A percentile compares a stretch with the other conserved stretches of the same genome.
Evolutionary conservation across 352 stramenopile species (phyloP).

Genomic region (Phytophthora pini): DNA sequence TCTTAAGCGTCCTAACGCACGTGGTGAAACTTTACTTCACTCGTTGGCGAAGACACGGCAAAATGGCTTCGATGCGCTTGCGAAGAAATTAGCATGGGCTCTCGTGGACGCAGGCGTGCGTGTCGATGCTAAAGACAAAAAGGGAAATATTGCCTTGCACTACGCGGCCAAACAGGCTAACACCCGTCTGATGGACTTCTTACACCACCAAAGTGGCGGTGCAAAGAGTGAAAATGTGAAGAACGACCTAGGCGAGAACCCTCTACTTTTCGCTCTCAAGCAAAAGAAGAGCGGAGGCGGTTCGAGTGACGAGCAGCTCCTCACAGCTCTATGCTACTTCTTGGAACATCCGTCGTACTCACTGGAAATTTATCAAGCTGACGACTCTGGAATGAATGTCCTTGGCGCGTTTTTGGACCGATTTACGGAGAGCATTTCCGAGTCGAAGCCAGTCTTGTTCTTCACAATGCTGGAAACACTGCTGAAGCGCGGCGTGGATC

Average conservation of each 20-base stretch:
- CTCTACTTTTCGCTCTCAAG: slow-evolving; percentile 66
- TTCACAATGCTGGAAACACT: slow-evolving; percentile 60
- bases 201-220: slow-evolving; percentile 59
- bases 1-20: slow-evolving; percentile 48
- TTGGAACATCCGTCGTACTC: slow-evolving; percentile 41
- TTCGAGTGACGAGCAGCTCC: slow-evolving; percentile 27
- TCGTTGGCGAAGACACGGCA: slow-evolving; percentile 62
- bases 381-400: slow-evolving; percentile 54
- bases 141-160: slow-evolving; percentile 62
- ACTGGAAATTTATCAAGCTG: slow-evolving; percentile 43
- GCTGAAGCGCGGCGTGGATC: slow-evolving; percentile 60
- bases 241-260: slow-evolving; percentile 57
- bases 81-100: slow-evolving; percentile 66
- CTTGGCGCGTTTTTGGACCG: slow-evolving; percentile 63
- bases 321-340: slow-evolving; percentile 60
- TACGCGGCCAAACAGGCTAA: slow-evolving; percentile 64
- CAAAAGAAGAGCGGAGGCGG: slow-evolving; percentile 34
- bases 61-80: slow-evolving; percentile 57
- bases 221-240: slow-evolving; percentile 43
- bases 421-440: slow-evolving; percentile 44
- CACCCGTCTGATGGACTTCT: slow-evolving; percentile 71
- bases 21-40: slow-evolving; percentile 68
- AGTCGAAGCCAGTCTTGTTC: slow-evolving; percentile 18
- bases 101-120: slow-evolving; percentile 62
- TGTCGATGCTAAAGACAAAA: slow-evolving; percentile 31